Evolutionary conservation across 352 stramenopile species (phyloP), one percentile per base, ranked within the genome.

Genomic region (Phytophthora litchii): DNA sequence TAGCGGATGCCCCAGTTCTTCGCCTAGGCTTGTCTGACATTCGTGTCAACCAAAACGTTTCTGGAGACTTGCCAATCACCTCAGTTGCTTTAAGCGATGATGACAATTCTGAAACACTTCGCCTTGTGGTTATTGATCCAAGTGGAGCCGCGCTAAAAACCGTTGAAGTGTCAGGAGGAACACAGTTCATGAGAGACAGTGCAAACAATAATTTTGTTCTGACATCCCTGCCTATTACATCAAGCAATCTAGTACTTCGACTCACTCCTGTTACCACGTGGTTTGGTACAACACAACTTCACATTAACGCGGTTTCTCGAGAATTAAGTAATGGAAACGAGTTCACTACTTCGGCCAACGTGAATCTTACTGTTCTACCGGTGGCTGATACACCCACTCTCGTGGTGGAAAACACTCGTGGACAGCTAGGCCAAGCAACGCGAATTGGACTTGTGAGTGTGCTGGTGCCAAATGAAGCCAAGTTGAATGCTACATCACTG

Each of bases 41-140:
- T 42, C 55, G 34, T 1, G 60, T 79, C 1, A 83, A 81, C 35
- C 71, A 88, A 48, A 75, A 61, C 8, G 17, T 59, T 12, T 3
- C 54, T 12, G 61, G 51, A 1, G 68, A 79, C 1, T 45, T 88
- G 11, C 43, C 49, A 1, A n/a, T 86, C 10, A 60, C 44, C 1
- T 65, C 31, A 7, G 19, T 86, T 0, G 31, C 54, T 3, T 48
- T 83, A 3, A 60, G 54, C 0, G 76, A 86, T 37, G 64, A 55
- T 6, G 78, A 86, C 21, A 72, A 46, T 1, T 88, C 78, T 0
- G 78, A 88, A 42, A 36, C 46, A 7, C 61, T 88, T 1, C 53
- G 50, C 1, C 50, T 88, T 3, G 16, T 73, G 8, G 29, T 88
- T 21, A 61, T 34, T 2, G 67, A 75, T 47, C n/a, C 27, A 3